These are phyloP conservation scores for Aspergillus aculeatus DNA, from an alignment of 2,329 filamentous ascomycete genomes.

Conservation along the genomic window DNA sequence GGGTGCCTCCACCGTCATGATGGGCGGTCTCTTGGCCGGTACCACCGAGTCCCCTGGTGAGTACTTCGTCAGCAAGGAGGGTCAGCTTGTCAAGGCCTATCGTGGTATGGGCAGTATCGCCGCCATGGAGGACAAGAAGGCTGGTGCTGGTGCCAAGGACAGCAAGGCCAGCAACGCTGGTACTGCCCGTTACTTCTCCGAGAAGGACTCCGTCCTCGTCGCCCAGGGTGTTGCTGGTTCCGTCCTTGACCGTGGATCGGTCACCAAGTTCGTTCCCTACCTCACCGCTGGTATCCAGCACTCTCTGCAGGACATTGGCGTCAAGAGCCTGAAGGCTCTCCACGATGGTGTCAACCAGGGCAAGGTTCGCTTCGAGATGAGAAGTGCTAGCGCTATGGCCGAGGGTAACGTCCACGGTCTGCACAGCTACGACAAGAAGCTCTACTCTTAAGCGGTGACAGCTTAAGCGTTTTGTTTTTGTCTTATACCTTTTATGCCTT, in stretches of 20 bases:
- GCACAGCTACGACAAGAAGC: constrained; percentile 99
- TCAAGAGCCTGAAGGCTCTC: constrained; percentile 74
- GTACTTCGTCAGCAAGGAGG: constrained; percentile 93
- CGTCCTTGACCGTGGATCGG: constrained; percentile 61
- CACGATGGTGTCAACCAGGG: constrained; percentile 73
- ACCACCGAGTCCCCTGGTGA: constrained; percentile 97
- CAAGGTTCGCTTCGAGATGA: constrained; percentile 84
- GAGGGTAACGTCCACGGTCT: constrained; percentile 96
- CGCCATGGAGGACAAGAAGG: constrained; percentile 99
- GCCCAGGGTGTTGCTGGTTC: constrained; percentile 91
- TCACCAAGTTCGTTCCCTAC: constrained; percentile 95
- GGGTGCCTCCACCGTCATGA: constrained; percentile 95
- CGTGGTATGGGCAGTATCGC: constrained; percentile 98
- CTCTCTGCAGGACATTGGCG: constrained; percentile 92
- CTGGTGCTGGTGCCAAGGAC: constrained; percentile 70
- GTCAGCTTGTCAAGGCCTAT: constrained; percentile 98
- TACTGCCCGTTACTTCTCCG: constrained; percentile 96
- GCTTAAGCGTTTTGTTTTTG: constrained; percentile 10
- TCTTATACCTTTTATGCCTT: constrained; percentile 11
- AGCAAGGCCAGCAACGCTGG: constrained; percentile 76
- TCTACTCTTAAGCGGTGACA: constrained; percentile 69
- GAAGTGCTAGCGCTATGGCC: constrained; percentile 89
- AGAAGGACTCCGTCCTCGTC: constrained; percentile 90
- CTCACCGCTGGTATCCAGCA: constrained; percentile 94
- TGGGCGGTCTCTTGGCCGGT: constrained; percentile 95